Base-by-base conservation (phyloP, 1,284 basidiomycete species). In the Austroboletus niveus region DNA sequence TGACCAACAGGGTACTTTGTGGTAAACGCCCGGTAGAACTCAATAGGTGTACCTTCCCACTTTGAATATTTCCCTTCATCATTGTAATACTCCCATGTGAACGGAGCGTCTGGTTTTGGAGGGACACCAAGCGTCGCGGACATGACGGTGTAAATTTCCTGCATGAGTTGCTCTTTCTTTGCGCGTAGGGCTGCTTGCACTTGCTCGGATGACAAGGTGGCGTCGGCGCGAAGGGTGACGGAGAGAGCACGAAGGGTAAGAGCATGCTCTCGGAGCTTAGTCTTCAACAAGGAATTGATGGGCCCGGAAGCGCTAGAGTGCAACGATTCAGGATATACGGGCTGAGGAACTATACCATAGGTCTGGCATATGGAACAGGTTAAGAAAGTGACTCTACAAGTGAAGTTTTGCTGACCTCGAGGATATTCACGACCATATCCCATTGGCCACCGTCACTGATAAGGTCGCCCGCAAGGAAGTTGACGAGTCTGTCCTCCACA, bases 361-460 rank as follows among this genome's bases (percentile, higher is more conserved):
- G 79, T 87, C 75, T 83, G 55, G 45, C 5, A 48, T 38, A 24
- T 31, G 34, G 27, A 34, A 35, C 1, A 15, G 29, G 31, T 51
- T 27, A 54, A 44, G 31, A 35, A 31, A 34, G 32, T 17, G 1
- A 17, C 12, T 40, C 29, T n/a, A 43, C 30, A 34, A 38, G n/a
- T 15, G 10, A 10, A 15, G 35, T 12, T 27, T 15, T 22, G 59
- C 69, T 22, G 49, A 81, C 81, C 75, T 83, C 79, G 27, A 96
- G 75, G 30, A 97, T 71, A 69, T 96, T 96, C 60, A 93, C 88
- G 1, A 84, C 87, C 94, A 97, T 98, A 68, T 97, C 94, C 85
- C 88, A 95, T 70, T 96, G 92, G 8, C 94, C 94, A 42, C 95
- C 95, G 65, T 98, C 95, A 60, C 84, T 87, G 66, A 95, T 86